These are phyloP conservation scores for Stentor roeselii DNA, from an alignment of 73 alveolate species.

Conservation along the genomic window DNA sequence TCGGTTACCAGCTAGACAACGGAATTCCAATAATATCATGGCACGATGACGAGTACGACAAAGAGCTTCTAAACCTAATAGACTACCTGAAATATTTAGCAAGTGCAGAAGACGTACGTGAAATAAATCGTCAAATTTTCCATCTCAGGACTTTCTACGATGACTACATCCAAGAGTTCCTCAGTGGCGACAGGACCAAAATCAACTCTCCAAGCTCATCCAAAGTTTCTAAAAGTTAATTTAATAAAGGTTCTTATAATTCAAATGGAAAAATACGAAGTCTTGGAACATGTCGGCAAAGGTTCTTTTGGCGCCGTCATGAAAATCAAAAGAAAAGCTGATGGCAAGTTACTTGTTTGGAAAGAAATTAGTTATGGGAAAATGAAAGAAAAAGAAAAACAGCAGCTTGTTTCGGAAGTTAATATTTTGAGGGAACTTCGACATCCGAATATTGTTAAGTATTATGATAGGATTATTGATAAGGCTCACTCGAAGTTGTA, in stretches of 20 bases:
- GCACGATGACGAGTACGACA: conserved; percentile 70
- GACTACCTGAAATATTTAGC: not conserved
- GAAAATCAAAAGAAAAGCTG: conserved; percentile 81
- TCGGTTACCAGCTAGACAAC: conserved; percentile 67
- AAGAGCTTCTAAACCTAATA: conserved; percentile 36
- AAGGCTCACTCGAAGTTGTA: conserved; percentile 74
- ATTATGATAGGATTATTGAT: conserved; percentile 88
- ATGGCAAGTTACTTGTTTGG: conserved; percentile 86
- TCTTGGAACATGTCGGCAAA: conserved; percentile 70
- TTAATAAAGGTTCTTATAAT: no score
- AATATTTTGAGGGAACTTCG: conserved; percentile 85
- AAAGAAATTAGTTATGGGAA: conserved; percentile 89
- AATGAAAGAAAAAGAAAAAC: conserved; percentile 90
- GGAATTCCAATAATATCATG: conserved; percentile 83
- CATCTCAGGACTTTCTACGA: not conserved
- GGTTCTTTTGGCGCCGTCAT: conserved; percentile 89
- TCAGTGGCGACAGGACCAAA: not conserved
- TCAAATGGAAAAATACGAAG: conserved; percentile 86
- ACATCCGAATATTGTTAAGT: conserved; percentile 91
- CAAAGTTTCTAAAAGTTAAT: no score
- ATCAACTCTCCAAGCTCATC: not conserved
- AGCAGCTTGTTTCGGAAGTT: conserved; percentile 85
- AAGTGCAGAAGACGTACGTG: not conserved
- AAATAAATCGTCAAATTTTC: conserved; percentile 11
- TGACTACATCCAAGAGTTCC: conserved; percentile 20